Evolutionary conservation across 257 asterid genomes (phyloP), one percentile per base, ranked within the genome.

Genomic region (Henckelia pumila): DNA sequence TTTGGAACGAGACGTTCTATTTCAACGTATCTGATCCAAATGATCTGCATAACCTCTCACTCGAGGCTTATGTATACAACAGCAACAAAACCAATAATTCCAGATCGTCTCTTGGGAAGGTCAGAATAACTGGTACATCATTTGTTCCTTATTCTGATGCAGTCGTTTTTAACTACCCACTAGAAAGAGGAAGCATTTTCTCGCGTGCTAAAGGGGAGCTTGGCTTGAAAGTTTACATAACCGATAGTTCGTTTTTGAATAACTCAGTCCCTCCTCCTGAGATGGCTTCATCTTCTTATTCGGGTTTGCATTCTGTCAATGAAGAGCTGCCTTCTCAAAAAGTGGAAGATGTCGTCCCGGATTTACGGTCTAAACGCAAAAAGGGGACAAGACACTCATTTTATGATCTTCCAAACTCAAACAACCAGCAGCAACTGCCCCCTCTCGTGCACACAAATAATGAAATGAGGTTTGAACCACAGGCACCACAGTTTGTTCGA

Each of bases 181-280:
- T 92, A 52, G 97, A 89, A 37, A 89, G 76, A 71, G 95, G 80
- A 20, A 76, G 84, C 75, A 20, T 89, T 32, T 80, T 92, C 67
- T 85, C 96, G 0, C 88, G 93, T 50, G 83, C 93, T 9, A 82
- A 79, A 67, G 97, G 97, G 11, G 97, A 89, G 71, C 94, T 89
- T 29, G 88, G 89, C 61, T 53, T 92, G 66, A 92, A 85, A 84
- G 95, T 92, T 21, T 92, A 78, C 59, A 35, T 78, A 40, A 89
- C 92, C 0, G 86, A 86, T 75, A 90, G 89, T 75, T 83, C 94
- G 40, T 71, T 77, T 29, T 66, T 83, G 24, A 74, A 76, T 66
- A 52, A 89, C 49, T 88, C 96, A 0, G 71, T 50, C 52, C 83
- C 87, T 33, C 71, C 70, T 66, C 84, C 80, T 23, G 80, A 76